Percentiles rank a stretch among this genome's conserved stretches.
phyloP scores from a whole-genome alignment of 306 rosid genomes.

The Comarum palustre region DNA sequence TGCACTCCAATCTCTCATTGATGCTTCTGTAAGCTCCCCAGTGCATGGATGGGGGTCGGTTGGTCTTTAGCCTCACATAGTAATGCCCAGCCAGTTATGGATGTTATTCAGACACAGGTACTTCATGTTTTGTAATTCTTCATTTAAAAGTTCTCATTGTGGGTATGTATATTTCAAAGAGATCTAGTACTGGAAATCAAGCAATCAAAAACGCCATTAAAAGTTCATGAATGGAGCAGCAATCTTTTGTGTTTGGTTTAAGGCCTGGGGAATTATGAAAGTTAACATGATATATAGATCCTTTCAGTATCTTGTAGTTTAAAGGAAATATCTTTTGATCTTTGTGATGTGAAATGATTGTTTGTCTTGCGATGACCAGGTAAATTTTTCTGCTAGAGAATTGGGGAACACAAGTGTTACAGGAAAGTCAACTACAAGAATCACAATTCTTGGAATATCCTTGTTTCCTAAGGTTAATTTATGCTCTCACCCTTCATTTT shows the following conservation, averaged over 20 bases:
- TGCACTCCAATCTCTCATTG: conserved; percentile 67
- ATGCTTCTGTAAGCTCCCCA: conserved; percentile 59
- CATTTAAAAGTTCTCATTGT: not conserved
- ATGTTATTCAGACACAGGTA: conserved; percentile 50
- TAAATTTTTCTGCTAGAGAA: conserved; percentile 44
- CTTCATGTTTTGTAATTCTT: not conserved
- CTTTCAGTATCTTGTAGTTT: conserved; percentile 8
- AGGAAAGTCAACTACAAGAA: conserved; percentile 65
- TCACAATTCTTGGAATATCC: conserved; percentile 74
- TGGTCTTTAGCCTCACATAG: conserved; percentile 79
- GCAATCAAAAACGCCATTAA: not conserved
- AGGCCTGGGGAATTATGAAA: too few relatives aligned
- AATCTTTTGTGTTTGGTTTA: not conserved
- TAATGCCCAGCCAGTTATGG: conserved; percentile 42
- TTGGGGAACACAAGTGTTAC: conserved; percentile 33
- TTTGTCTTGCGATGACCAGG: conserved; percentile 47
- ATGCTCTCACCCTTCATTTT: conserved; percentile 15
- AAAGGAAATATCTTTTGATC: conserved; percentile 25
- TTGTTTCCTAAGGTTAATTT: conserved; percentile 54
- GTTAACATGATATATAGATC: not conserved
- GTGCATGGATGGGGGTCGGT: conserved; percentile 86
- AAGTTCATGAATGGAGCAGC: not conserved
- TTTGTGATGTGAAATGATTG: conserved; percentile 28
- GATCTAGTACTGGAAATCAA: not conserved
- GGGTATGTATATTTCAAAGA: not conserved